Evolutionary conservation across 495 filamentous ascomycete species (phyloP), one percentile per base, ranked within the genome.

Genomic region (Lepidopterella palustris): DNA sequence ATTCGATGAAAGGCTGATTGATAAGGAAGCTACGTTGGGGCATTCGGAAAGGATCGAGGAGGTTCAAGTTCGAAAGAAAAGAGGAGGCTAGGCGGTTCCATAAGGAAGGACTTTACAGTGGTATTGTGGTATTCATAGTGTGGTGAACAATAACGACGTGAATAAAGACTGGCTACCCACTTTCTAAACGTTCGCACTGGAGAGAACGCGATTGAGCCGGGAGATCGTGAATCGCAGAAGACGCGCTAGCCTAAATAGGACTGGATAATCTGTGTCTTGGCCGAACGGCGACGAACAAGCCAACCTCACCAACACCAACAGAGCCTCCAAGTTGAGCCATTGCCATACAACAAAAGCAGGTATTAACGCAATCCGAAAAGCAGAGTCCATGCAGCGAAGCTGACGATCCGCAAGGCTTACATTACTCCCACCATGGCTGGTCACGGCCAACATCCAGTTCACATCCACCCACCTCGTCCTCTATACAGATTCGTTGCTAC

Each of bases 401-500:
- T 66, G 42, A 66, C 53, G 2, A 15, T 11, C 0, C n/a, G 4
- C 27, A 62, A 57, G 54, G 60, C 64, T 63, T 53, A 20, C 57
- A 56, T 49, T 8, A 28, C 23, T 18, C 13, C 5, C 59, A 63
- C 60, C 59, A 85, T 82, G 82, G 80, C 79, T 61, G 79, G 67
- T 31, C 49, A 60, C 53, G 29, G 39, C 59, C 45, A 55, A 32
- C 87, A 90, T 72, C 87, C 87, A 52, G 79, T 89, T 66, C 84
- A 88, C 71, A 72, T 89, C 65, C 86, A 88, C 71, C 86, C 85
- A 5, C 79, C 78, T 35, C 84, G 88, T 55, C 85, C 83, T 54
- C 69, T 96, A 68, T 95, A 97, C 76, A 81, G 89, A 68, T 87
- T 88, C 71, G 79, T 85, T 42, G 93, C 88, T 45, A 97, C 89